These are phyloP conservation scores for Claviceps pazoutovae DNA, from an alignment of 2,329 filamentous ascomycete species.

Conservation along the genomic window DNA sequence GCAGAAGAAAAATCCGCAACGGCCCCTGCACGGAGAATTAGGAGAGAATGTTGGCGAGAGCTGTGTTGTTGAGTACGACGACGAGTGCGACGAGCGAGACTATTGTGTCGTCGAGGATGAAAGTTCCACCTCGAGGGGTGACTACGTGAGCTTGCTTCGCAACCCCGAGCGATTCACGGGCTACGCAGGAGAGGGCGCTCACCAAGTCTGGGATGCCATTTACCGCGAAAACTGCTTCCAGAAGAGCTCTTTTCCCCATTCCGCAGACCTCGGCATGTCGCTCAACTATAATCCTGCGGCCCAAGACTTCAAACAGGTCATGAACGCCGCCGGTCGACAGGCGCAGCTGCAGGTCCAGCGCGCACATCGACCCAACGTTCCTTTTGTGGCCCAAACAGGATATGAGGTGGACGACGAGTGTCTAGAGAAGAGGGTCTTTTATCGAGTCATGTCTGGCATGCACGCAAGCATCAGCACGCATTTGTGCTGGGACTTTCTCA, in stretches of 20 bases:
- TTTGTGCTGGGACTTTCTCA: conserved; percentile 89
- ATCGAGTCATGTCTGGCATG: conserved; percentile 91
- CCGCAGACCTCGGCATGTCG: conserved; percentile 37
- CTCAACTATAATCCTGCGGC: conserved; percentile 38
- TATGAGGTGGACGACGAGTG: conserved; percentile 82
- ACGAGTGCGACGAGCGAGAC: conserved; percentile 91
- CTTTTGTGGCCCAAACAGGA: conserved; percentile 47
- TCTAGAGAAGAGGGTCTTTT: conserved; percentile 96
- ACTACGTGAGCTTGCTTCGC: conserved; percentile 87
- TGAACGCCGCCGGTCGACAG: conserved; percentile 45
- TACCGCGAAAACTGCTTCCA: conserved; percentile 96
- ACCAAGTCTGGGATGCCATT: conserved; percentile 91
- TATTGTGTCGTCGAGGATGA: conserved; percentile 96
- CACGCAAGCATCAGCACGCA: conserved; percentile 95
- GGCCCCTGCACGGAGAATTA: conserved; percentile 67
- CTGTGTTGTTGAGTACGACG: conserved; percentile 93
- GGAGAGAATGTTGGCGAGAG: conserved; percentile 85
- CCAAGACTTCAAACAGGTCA: conserved; percentile 46
- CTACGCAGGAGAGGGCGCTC: conserved; percentile 70
- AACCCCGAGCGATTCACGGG: conserved; percentile 96
- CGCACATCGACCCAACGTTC: conserved; percentile 32
- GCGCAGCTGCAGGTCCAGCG: conserved; percentile 43
- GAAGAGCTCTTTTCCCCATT: conserved; percentile 47
- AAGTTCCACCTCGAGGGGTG: conserved; percentile 70
- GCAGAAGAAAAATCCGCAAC: conserved; percentile 55